Percentiles rank a stretch among this genome's conserved stretches.
Evolutionary conservation across 441 rosid species (phyloP).

Genomic region (Raphanus hybrid): DNA sequence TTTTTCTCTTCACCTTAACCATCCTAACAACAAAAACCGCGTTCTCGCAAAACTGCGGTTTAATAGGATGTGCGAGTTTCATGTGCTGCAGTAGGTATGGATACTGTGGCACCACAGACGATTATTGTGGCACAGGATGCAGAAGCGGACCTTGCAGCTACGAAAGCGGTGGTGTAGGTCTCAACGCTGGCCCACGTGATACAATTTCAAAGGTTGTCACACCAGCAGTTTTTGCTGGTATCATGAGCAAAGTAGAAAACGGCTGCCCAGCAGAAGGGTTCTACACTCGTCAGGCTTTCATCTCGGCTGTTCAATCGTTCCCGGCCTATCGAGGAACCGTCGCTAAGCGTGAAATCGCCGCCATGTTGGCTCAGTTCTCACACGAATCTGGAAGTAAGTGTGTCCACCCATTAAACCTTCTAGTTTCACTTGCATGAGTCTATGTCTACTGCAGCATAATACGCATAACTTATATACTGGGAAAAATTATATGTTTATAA

Average conservation of each 20-base stretch:
- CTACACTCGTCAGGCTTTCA: slow-evolving; percentile 59
- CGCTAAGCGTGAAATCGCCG: slow-evolving; percentile 73
- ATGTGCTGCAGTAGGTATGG: slow-evolving; percentile 43
- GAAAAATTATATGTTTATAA: not conserved
- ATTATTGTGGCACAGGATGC: slow-evolving; percentile 53
- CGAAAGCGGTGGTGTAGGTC: slow-evolving; percentile 21
- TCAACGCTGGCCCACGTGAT: slow-evolving; percentile 41
- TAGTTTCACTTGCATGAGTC: no score
- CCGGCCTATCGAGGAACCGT: slow-evolving; percentile 50
- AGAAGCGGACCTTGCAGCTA: slow-evolving; percentile 53
- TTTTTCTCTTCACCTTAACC: no score
- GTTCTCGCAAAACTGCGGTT: slow-evolving; percentile 38
- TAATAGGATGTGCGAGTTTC: slow-evolving; percentile 28
- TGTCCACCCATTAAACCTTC: slow-evolving; percentile 26
- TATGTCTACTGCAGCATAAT: no score
- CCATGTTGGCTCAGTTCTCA: slow-evolving; percentile 73
- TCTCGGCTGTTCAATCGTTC: slow-evolving; percentile 49
- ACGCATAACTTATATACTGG: not conserved
- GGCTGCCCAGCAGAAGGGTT: slow-evolving; percentile 64
- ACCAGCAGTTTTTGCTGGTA: slow-evolving; percentile 54
- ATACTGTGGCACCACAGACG: slow-evolving; percentile 35
- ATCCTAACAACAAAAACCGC: not conserved
- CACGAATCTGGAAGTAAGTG: slow-evolving; percentile 66
- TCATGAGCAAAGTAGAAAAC: slow-evolving; percentile 49
- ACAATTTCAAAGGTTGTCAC: slow-evolving; percentile 55